phyloP scores from a whole-genome alignment of 148 eudicot genomes.

The Camellia japonica region DNA sequence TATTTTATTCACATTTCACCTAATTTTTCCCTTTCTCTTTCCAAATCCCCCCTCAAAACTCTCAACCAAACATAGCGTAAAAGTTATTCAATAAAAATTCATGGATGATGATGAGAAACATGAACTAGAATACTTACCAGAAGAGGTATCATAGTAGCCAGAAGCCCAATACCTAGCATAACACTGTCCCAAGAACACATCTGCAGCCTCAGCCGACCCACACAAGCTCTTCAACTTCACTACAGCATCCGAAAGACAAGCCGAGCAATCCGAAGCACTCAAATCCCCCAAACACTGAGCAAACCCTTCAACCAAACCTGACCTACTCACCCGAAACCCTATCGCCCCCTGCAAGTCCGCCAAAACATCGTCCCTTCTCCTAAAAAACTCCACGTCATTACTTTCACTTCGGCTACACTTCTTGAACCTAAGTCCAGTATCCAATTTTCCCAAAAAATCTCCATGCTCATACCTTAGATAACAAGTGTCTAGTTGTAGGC shows the following conservation, averaged over 20 bases:
- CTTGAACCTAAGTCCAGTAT: constrained; percentile 42
- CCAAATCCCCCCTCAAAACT: too few species aligned
- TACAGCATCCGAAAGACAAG: constrained; percentile 59
- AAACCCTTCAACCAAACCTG: constrained; percentile 70
- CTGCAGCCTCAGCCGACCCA: constrained; percentile 70
- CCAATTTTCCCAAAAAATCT: constrained; percentile 32
- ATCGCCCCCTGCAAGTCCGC: constrained; percentile 42
- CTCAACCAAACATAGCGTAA: too few species aligned
- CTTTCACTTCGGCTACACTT: constrained; percentile 52
- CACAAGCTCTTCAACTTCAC: constrained; percentile 56
- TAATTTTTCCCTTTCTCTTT: too few species aligned
- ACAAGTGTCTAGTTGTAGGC: constrained; percentile 69
- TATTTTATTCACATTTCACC: too few species aligned
- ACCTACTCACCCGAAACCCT: constrained; percentile 52
- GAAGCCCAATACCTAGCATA: constrained; percentile 80
- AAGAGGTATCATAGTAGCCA: constrained; percentile 57
- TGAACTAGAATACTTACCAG: constrained; percentile 28
- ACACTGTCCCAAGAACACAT: constrained; percentile 79
- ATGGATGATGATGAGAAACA: not conserved
- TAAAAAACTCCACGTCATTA: constrained; percentile 48
- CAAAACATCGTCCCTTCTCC: constrained; percentile 64
- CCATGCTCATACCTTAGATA: constrained; percentile 48
- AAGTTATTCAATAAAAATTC: not conserved
- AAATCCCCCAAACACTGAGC: constrained; percentile 81
- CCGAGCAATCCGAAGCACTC: constrained; percentile 45